phyloP scores from a whole-genome alignment of 352 stramenopile species.

The Globisporangium recalcitrans region DNA sequence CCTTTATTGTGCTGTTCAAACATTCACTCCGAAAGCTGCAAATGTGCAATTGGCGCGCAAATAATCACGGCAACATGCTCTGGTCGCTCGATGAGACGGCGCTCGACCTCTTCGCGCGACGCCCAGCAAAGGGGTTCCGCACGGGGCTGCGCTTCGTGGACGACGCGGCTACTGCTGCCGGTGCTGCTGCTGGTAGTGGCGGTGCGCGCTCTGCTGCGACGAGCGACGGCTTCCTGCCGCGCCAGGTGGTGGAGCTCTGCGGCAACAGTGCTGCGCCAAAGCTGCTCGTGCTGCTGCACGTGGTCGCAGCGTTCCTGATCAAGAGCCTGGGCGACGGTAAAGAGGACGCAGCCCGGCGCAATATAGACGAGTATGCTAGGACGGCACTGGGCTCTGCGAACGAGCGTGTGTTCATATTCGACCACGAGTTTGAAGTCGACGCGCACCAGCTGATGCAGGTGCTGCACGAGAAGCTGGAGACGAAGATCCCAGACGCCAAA shows the following conservation, averaged over 20 bases:
- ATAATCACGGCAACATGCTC: constrained; percentile 2
- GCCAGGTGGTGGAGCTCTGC: constrained; percentile 60
- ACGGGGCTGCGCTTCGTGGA: constrained; percentile 56
- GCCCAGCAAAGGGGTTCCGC: constrained; percentile 41
- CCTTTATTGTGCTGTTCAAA: background rate
- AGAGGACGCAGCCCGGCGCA: background rate
- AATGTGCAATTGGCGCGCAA: background rate
- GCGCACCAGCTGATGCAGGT: constrained; percentile 24
- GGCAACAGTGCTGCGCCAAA: constrained; percentile 34
- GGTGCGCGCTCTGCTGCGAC: background rate
- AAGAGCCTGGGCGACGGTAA: constrained; percentile 10
- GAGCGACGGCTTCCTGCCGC: constrained; percentile 39
- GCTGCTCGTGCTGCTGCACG: constrained; percentile 46
- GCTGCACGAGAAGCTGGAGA: constrained; percentile 15
- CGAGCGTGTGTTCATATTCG: constrained; percentile 55
- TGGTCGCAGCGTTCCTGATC: constrained; percentile 54
- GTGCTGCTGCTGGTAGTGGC: background rate
- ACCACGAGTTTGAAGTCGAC: constrained; percentile 51
- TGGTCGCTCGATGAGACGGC: constrained; percentile 60
- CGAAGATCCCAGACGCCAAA: constrained; percentile 1
- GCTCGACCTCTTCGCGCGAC: constrained; percentile 68
- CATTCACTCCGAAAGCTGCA: background rate
- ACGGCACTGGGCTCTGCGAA: constrained; percentile 5
- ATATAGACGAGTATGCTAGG: background rate
- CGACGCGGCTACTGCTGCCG: constrained; percentile 19